Evolutionary conservation across 805 yeast genomes (phyloP), one percentile per base, ranked within the genome.

Genomic region (Clavispora carvajalis): DNA sequence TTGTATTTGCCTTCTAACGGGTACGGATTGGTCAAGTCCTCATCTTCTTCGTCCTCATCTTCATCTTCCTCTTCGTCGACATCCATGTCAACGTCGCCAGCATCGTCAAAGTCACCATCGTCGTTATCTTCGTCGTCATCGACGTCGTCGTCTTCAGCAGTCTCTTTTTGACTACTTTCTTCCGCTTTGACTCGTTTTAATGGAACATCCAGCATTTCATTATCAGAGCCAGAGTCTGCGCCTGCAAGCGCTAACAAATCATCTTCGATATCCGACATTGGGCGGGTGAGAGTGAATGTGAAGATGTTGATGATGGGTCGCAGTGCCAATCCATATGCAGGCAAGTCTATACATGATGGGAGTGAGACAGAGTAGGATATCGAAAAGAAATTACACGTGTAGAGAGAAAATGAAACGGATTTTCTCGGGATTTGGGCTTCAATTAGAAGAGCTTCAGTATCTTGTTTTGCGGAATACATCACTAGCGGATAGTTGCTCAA

Each of bases 1-100:
- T 81, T 85, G 68, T 82, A 93, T 55, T 87, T 88, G 7, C 95
- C 96, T 56, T 89, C 96, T 39, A 91, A 63, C 2, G 99, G 99
- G 59, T 90, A 93, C 8, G 98, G 99, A 54, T 84, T 82, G 34
- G 62, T 53, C 40, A 68, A 53, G 21, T 59, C 66, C 10, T 58
- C 67, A 8, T 65, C 74, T 1, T 62, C 71, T 1, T 61, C 67
- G 1, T 49, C 58, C 11, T 54, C 59, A 5, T 53, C 58, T 1
- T 51, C 58, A 4, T 57, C 66, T 11, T 57, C 69, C 10, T 51
- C 67, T 4, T 23, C 25, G 11, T 23, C 29, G 8, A 25, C 13
- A 25, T 15, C 45, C 54, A n/a, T 44, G 45, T 47, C 53, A 9
- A 41, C 55, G 19, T 46, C 57, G 5, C 38, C 45, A 33, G 47